Base-by-base conservation (phyloP, 2,329 filamentous ascomycete species). In the Aspergillus sp. region DNA sequence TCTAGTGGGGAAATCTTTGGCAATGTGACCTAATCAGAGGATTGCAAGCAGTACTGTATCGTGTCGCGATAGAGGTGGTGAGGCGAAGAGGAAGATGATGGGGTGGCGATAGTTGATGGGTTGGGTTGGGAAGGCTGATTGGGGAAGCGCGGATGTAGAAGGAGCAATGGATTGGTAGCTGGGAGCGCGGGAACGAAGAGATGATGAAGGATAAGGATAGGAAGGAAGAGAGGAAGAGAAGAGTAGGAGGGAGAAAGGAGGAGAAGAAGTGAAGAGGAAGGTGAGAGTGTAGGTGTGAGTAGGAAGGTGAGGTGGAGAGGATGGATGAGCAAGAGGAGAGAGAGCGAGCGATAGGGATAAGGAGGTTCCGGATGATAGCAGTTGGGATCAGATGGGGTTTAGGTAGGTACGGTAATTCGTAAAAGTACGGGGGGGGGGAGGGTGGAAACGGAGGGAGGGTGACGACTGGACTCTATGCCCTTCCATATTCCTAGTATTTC, bases 231-330 rank as follows among this genome's bases (percentile, higher is more conserved):
- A 62, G 27, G 27, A 30, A 30, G 27, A 10, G 27, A 30, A 57
- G 54, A 62, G 54, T 61, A 60, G 58, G 58, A 50, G 59, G 58
- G 61, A 60, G 54, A 62, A 62, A 62, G 62, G 60, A 66, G 61
- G 57, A 62, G 59, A 57, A 55, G 58, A 62, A 52, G 52, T 57
- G 60, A 60, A 60, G 61, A 59, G 57, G 61, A 61, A 58, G 61
- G 62, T 51, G 65, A 30, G 65, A 30, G 27, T 30, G 67, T 63
- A 63, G 63, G 60, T 58, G 60, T 58, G 59, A 52, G 60, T 54
- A 47, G 44, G 32, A 62, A 58, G 50, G 53, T 62, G 58, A 48
- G 10, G 57, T 57, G 47, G 58, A 54, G 55, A 56, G 23, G 61
- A 52, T 48, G 52, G 41, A 58, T 56, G 59, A 54, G 60, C 25